phyloP scores from a whole-genome alignment of 2,329 filamentous ascomycete genomes.

The Nemania bipapillata region DNA sequence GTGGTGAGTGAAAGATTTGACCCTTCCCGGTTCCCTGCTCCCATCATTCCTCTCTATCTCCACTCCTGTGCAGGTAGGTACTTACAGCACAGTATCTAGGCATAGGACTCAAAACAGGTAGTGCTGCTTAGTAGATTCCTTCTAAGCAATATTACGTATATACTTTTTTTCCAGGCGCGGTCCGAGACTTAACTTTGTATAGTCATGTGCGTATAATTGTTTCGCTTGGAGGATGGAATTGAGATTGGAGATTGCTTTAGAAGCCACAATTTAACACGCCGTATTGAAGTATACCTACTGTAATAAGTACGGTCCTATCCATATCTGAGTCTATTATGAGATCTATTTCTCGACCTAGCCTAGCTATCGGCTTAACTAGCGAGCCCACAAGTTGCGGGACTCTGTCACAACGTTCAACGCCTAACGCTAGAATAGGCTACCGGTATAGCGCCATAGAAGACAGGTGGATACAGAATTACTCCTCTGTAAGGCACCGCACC shows the following conservation, averaged over 20 bases:
- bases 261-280: not conserved
- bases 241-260: not conserved
- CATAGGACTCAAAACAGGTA: slow-evolving; percentile 2
- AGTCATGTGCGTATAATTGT: not conserved
- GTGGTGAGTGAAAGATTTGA: slow-evolving; percentile 28
- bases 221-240: not conserved
- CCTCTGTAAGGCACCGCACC: no score
- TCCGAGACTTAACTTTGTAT: not conserved
- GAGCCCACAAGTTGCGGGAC: no score
- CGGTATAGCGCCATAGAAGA: no score
- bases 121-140: slow-evolving; percentile 22
- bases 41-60: slow-evolving; percentile 21
- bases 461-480: no score
- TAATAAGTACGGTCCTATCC: not conserved
- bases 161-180: not conserved
- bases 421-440: no score
- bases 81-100: slow-evolving; percentile 8
- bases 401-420: no score
- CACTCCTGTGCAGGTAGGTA: slow-evolving; percentile 26
- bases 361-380: no score
- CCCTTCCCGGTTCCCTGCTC: slow-evolving; percentile 27
- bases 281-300: no score
- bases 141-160: slow-evolving; percentile 19
- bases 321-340: not conserved
- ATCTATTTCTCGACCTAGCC: not conserved